Conservation (phyloP, 371 early-diverging fungal genomes). For the Saksenaea oblongispora region DNA sequence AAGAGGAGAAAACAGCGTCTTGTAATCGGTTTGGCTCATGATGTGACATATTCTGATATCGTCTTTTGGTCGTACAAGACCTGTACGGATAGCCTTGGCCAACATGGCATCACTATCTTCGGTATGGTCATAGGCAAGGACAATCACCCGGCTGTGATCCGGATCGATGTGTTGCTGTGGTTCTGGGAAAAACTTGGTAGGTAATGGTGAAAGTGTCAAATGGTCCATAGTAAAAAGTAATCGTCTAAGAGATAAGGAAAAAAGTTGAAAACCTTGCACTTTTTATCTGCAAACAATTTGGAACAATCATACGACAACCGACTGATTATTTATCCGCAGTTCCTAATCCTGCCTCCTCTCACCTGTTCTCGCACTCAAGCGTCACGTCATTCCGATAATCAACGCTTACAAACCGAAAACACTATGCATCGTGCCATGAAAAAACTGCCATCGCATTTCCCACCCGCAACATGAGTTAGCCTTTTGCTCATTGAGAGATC, state of each 20-base stretch:
- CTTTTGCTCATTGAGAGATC: no score
- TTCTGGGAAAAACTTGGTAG: background rate
- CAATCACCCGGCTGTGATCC: conserved; percentile 7
- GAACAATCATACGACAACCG: background rate
- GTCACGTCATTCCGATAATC: no score
- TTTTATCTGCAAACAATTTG: background rate
- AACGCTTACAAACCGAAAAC: no score
- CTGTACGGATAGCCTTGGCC: conserved; percentile 26
- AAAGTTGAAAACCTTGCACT: background rate
- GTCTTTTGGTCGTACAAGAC: conserved; percentile 21
- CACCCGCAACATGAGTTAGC: no score
- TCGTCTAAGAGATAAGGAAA: background rate
- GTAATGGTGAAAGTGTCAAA: background rate
- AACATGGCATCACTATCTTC: conserved; percentile 35
- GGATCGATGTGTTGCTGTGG: background rate
- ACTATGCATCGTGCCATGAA: background rate
- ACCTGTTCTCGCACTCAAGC: background rate
- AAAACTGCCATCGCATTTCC: no score
- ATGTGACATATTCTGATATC: conserved; percentile 31
- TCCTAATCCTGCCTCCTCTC: background rate
- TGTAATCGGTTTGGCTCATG: conserved; percentile 22
- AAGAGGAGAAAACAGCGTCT: conserved; percentile 18
- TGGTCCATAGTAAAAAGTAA: no score
- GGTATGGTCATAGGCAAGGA: conserved; percentile 37
- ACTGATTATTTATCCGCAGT: background rate